Evolutionary conservation across 2,329 filamentous ascomycete genomes (phyloP), one percentile per base, ranked within the genome.

Genomic region (Diaporthe australafricana): DNA sequence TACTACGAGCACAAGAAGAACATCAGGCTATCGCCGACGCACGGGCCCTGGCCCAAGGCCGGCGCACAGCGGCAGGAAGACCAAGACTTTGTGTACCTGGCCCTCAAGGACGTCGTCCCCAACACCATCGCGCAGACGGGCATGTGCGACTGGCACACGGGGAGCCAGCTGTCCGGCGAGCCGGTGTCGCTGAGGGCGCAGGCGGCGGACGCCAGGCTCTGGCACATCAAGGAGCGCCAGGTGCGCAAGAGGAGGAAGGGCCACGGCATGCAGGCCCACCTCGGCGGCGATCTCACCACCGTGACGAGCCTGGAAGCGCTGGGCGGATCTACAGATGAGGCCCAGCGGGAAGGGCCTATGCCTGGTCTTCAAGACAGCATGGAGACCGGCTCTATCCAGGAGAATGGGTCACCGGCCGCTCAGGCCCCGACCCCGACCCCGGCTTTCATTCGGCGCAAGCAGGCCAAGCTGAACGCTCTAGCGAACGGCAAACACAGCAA

Each of bases 1-100:
- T 86, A 86, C n/a, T 87, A 86, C 76, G 75, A 78, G 55, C 86
- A 88, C 78, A 75, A 77, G 32, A 76, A 77, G 3, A 75, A 77
- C 70, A 82, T 85, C 77, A 73, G 77, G 38, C 74, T 76, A 32
- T 82, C 81, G 3, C 80, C 80, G 2, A 78, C 86, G 12, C 78
- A 84, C 72, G 81, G 82, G 8, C 76, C 81, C 4, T 88, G 86
- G 86, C 84, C 85, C 1, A 70, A 76, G 1, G 77, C 17, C 78
- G 57, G 40, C 16, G 40, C 55, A 22, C 35, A 35, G 77, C 74
- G 74, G 69, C 68, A 69, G 42, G 60, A 68, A 12, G 69, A 78
- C 35, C 76, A 78, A 38, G 74, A 82, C 48, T 80, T 84, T 68
- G 76, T 82, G 30, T 80, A 80, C 11, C 77, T 78, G 22, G 81